These are phyloP conservation scores for Leccinum truebloodii DNA, from an alignment of 768 basidiomycete genomes.

Conservation along the genomic window DNA sequence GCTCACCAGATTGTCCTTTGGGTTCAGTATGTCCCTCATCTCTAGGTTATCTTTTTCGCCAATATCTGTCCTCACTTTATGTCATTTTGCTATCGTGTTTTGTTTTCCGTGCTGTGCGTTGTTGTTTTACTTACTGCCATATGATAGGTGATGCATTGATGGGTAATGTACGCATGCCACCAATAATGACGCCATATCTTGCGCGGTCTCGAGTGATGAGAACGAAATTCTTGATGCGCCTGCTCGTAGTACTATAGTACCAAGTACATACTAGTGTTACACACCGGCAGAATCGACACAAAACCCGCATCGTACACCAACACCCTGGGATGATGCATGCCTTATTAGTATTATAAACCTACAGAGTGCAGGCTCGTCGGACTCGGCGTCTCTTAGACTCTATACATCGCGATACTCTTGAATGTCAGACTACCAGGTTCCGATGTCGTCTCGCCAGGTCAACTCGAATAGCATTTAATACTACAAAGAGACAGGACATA, in stretches of 20 bases:
- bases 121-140: neutral
- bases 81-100: neutral
- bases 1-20: neutral
- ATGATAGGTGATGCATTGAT: neutral
- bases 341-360: no score
- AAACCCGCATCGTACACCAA: no score
- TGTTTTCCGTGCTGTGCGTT: neutral
- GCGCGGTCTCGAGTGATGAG: no score
- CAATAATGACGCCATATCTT: no score
- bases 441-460: constrained; percentile 39
- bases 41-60: neutral
- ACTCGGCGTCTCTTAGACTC: neutral
- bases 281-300: no score
- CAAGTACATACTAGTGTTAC: no score
- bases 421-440: constrained; percentile 55
- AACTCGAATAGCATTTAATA: neutral
- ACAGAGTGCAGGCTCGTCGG: neutral
- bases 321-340: no score
- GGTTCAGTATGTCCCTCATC: neutral
- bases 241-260: no score
- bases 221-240: no score
- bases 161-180: no score
- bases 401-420: constrained; percentile 76
- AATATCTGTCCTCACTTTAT: neutral
- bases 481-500: constrained; percentile 9